Conservation (phyloP, 148 eudicot genomes). For the Heliamphora exappendiculata region DNA sequence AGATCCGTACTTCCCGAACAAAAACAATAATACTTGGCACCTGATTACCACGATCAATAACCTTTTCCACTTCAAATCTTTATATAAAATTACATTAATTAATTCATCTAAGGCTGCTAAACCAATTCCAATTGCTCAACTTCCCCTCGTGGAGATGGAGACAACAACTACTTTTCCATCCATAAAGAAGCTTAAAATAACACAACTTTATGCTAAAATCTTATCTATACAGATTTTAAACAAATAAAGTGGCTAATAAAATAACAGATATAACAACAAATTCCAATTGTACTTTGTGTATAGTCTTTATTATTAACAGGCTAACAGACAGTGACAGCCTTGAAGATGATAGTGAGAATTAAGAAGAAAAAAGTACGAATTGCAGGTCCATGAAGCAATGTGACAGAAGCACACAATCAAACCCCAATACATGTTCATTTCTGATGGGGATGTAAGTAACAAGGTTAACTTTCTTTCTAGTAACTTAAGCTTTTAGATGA, state of each 20-base stretch:
- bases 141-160: constrained; percentile 14
- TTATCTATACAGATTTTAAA: neutral
- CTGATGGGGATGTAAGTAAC: too few species aligned
- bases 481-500: too few species aligned
- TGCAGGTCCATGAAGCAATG: neutral
- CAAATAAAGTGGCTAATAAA: constrained; percentile 18
- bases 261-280: neutral
- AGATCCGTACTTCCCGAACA: constrained; percentile 51
- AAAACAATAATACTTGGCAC: constrained; percentile 30
- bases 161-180: constrained; percentile 26
- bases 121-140: constrained; percentile 9
- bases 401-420: neutral
- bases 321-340: neutral
- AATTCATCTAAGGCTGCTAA: constrained; percentile 22
- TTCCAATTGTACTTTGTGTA: constrained; percentile 12
- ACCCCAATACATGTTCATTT: neutral
- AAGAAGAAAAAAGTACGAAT: neutral
- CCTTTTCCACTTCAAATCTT: constrained; percentile 5
- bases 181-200: constrained; percentile 20
- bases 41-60: constrained; percentile 10
- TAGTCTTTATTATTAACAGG: too few species aligned
- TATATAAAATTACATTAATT: constrained; percentile 2
- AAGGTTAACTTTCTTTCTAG: too few species aligned
- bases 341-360: neutral
- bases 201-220: constrained; percentile 12